These are phyloP conservation scores for Dacryopinax primogenitus DNA, from an alignment of 768 basidiomycete species.

Conservation along the genomic window DNA sequence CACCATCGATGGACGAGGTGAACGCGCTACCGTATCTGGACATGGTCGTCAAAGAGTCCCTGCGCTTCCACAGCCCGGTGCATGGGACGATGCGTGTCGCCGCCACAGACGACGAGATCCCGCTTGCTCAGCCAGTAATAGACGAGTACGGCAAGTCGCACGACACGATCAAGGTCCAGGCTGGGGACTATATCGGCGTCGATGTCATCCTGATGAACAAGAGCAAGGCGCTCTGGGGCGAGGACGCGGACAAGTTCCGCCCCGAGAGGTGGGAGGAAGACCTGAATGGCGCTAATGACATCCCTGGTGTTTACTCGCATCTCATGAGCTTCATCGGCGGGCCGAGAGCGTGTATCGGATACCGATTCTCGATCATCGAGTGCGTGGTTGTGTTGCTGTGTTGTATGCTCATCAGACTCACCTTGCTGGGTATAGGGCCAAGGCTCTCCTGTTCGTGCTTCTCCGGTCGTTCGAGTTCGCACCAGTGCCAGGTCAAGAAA, in stretches of 20 bases:
- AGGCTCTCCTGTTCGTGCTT: constrained; percentile 12
- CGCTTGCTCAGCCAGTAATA: constrained; percentile 35
- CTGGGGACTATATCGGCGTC: constrained; percentile 33
- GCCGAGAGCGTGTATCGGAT: constrained; percentile 13
- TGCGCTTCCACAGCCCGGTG: constrained; percentile 46
- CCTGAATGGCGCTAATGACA: not conserved
- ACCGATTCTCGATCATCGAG: constrained; percentile 1
- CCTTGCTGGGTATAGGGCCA: constrained; percentile 10
- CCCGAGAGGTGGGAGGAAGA: constrained; percentile 10
- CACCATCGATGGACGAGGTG: constrained; percentile 57
- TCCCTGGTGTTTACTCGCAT: constrained; percentile 5
- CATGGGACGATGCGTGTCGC: constrained; percentile 34
- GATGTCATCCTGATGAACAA: constrained; percentile 45
- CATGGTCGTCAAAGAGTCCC: constrained; percentile 44
- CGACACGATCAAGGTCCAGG: constrained; percentile 18
- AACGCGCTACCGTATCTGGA: constrained; percentile 59
- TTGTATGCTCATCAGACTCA: not conserved
- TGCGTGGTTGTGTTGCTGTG: not conserved
- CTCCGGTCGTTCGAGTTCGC: constrained; percentile 12
- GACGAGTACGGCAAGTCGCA: constrained; percentile 25
- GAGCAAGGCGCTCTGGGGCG: constrained; percentile 45
- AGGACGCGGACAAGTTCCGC: constrained; percentile 44
- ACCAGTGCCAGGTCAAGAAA: constrained; percentile 10
- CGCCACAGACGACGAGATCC: constrained; percentile 41
- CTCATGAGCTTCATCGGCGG: constrained; percentile 11